A percentile compares a stretch with the other conserved stretches of the same genome.
Conservation (phyloP, 176 grass and related monocot species). For the Guadua angustifolia region DNA sequence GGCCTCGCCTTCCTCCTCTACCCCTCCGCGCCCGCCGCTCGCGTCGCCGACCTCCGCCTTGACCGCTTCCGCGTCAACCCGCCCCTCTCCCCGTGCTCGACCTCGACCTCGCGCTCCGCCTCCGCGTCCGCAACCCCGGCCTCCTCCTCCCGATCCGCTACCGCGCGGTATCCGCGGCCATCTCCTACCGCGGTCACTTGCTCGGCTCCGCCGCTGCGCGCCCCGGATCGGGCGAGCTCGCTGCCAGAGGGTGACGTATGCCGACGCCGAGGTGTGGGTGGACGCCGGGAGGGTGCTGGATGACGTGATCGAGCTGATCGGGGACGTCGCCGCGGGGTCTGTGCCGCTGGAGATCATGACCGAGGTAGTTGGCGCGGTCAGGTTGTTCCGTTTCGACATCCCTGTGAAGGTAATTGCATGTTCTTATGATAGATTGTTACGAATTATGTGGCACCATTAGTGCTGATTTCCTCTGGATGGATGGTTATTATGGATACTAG, state of each 20-base stretch:
- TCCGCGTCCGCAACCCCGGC: slow-evolving; percentile 30
- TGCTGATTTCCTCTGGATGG: not conserved
- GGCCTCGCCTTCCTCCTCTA: slow-evolving; percentile 39
- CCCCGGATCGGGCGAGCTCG: slow-evolving; percentile 41
- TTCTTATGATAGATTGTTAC: not conserved
- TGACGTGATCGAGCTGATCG: slow-evolving; percentile 52
- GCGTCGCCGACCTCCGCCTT: slow-evolving; percentile 21
- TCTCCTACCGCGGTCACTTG: slow-evolving; percentile 55
- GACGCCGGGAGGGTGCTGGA: slow-evolving; percentile 52
- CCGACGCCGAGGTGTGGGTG: slow-evolving; percentile 52
- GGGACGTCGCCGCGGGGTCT: slow-evolving; percentile 43
- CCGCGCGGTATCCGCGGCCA: slow-evolving; percentile 41
- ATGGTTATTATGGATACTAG: not conserved
- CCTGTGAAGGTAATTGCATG: slow-evolving; percentile 50
- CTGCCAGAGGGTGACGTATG: slow-evolving; percentile 5
- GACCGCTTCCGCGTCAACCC: slow-evolving; percentile 31
- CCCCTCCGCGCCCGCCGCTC: slow-evolving; percentile 23
- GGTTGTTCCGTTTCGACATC: slow-evolving; percentile 42
- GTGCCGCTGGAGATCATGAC: slow-evolving; percentile 60
- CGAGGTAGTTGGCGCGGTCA: slow-evolving; percentile 42
- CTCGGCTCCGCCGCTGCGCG: slow-evolving; percentile 43
- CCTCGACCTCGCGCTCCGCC: slow-evolving; percentile 46
- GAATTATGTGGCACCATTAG: not conserved
- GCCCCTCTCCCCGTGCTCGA: slow-evolving; percentile 34
- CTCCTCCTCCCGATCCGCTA: slow-evolving; percentile 47